These are phyloP conservation scores for Catenaria anguillulae DNA, from an alignment of 371 early-diverging fungal species.

Conservation along the genomic window DNA sequence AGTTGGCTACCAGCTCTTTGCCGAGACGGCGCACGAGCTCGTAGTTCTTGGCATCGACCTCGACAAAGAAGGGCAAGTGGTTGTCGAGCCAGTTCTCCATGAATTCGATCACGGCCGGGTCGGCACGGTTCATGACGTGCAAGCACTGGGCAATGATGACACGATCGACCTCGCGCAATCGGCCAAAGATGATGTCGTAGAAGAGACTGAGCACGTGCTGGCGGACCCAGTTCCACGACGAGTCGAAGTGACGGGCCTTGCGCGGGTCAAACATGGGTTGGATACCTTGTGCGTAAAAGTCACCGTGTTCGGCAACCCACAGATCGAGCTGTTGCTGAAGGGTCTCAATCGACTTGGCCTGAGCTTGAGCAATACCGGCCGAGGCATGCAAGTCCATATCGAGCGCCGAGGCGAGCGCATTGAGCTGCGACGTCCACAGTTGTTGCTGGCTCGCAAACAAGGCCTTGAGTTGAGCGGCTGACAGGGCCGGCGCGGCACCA, in stretches of 20 bases:
- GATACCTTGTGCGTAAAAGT: slow-evolving; percentile 73
- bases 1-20: slow-evolving; percentile 70
- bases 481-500: slow-evolving; percentile 27
- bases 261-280: slow-evolving; percentile 60
- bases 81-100: slow-evolving; percentile 73
- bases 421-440: slow-evolving; percentile 71
- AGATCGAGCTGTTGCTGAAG: slow-evolving; percentile 72
- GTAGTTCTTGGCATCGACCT: slow-evolving; percentile 65
- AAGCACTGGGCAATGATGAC: slow-evolving; percentile 81
- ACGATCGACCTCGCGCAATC: slow-evolving; percentile 74
- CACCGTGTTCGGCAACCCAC: slow-evolving; percentile 82
- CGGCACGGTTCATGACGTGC: slow-evolving; percentile 83
- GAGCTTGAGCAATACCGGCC: slow-evolving; percentile 50
- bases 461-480: slow-evolving; percentile 29
- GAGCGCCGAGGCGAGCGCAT: slow-evolving; percentile 73
- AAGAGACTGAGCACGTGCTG: slow-evolving; percentile 80
- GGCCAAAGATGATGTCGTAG: slow-evolving; percentile 84
- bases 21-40: slow-evolving; percentile 64
- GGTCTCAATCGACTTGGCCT: slow-evolving; percentile 38
- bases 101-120: slow-evolving; percentile 59
- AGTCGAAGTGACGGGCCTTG: slow-evolving; percentile 82
- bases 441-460: slow-evolving; percentile 69
- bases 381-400: slow-evolving; percentile 72
- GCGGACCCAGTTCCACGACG: slow-evolving; percentile 96
- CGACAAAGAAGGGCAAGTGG: slow-evolving; percentile 28